Conservation (phyloP, 176 grass and related monocot species). For the Triticum timopheevii region DNA sequence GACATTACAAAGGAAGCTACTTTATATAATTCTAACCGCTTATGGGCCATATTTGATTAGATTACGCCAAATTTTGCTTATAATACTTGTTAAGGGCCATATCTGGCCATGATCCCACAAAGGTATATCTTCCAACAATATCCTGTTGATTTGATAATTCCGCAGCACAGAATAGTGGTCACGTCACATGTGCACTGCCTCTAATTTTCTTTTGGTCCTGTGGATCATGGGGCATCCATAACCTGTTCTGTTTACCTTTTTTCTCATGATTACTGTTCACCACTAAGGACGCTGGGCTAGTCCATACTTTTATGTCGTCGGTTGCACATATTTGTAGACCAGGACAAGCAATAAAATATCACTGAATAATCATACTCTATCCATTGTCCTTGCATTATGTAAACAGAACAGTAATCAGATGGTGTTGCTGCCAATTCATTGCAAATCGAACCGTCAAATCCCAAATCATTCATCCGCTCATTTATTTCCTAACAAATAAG, state of each 20-base stretch:
- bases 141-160: constrained; percentile 13
- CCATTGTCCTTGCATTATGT: neutral
- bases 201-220: constrained; percentile 10
- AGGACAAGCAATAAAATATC: neutral
- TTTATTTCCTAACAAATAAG: neutral
- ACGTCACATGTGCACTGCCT: constrained; percentile 11
- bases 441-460: neutral
- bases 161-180: neutral
- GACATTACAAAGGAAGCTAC: neutral
- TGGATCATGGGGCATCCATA: neutral
- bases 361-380: neutral
- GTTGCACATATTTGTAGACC: neutral
- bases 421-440: neutral
- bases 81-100: constrained; percentile 1
- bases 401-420: neutral
- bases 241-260: neutral
- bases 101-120: neutral
- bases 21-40: neutral
- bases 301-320: neutral
- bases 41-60: neutral
- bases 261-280: constrained; percentile 6
- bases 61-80: constrained; percentile 3
- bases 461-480: neutral
- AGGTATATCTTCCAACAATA: constrained; percentile 12
- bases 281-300: neutral